phyloP scores from a whole-genome alignment of 768 basidiomycete genomes.

The Daedaleopsis sinensis region DNA sequence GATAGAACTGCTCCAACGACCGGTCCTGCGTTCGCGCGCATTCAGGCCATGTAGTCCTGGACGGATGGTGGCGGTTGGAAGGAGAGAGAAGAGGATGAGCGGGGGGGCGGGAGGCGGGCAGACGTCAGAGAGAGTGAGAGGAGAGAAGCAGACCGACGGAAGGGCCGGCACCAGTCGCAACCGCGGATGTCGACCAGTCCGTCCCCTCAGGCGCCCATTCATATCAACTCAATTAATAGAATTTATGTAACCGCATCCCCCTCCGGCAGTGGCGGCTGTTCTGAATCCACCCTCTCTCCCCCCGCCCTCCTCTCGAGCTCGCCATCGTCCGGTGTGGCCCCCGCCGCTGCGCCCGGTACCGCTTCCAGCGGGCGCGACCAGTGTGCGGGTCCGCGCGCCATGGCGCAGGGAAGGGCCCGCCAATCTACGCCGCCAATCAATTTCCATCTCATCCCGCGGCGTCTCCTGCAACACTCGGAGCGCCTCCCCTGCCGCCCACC shows the following conservation, averaged over 20 bases:
- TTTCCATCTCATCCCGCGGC: no score
- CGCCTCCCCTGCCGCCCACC: no score
- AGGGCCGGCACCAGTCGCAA: conserved; percentile 1
- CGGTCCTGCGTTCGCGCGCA: neutral
- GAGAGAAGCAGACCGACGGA: conserved; percentile 6
- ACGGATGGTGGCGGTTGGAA: neutral
- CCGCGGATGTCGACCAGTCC: conserved; percentile 18
- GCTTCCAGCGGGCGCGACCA: no score
- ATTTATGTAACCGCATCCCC: conserved; percentile 10
- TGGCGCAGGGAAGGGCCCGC: no score
- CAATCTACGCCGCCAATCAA: no score
- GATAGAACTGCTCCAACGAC: conserved; percentile 2
- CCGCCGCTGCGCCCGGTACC: no score
- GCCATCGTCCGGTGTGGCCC: no score
- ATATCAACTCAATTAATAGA: conserved; percentile 16
- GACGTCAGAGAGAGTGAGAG: conserved; percentile 4
- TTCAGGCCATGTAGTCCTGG: conserved; percentile 9
- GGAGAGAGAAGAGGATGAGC: neutral
- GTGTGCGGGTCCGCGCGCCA: no score
- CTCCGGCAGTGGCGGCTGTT: neutral
- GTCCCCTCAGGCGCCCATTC: conserved; percentile 10
- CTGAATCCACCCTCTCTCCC: neutral
- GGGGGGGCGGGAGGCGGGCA: conserved; percentile 10
- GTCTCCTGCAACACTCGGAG: no score
- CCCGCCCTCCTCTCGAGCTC: no score